phyloP scores from a whole-genome alignment of 192 early-diverging fungal species.

The Piromyces sp. region DNA sequence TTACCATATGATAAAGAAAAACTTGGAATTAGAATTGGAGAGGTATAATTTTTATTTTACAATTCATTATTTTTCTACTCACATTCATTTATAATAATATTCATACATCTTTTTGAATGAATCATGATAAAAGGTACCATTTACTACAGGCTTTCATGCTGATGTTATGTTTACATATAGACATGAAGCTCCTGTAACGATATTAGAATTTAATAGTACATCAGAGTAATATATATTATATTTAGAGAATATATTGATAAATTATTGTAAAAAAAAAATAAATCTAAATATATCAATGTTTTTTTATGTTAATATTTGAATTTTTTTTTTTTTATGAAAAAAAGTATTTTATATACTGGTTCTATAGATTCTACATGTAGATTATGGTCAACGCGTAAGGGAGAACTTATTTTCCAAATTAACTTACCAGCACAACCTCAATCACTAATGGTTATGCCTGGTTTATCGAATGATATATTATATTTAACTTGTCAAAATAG shows the following conservation, averaged over 20 bases:
- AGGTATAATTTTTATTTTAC: too few relatives aligned
- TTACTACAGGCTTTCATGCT: slow-evolving; percentile 29
- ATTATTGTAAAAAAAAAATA: too few relatives aligned
- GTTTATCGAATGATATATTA: slow-evolving; percentile 6
- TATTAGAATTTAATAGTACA: slow-evolving; percentile 16
- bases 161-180: slow-evolving; percentile 28
- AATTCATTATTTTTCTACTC: too few relatives aligned
- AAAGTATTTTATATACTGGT: slow-evolving; percentile 28
- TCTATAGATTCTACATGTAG: slow-evolving; percentile 34
- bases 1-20: slow-evolving; percentile 6
- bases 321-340: background rate
- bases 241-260: too few relatives aligned
- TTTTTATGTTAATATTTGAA: too few relatives aligned
- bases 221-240: slow-evolving; percentile 24
- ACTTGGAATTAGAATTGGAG: slow-evolving; percentile 7
- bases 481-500: slow-evolving; percentile 23
- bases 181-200: slow-evolving; percentile 34
- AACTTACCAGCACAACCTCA: slow-evolving; percentile 27
- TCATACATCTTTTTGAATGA: background rate
- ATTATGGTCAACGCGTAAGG: slow-evolving; percentile 31
- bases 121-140: slow-evolving; percentile 9
- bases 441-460: slow-evolving; percentile 10
- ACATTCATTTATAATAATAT: too few relatives aligned
- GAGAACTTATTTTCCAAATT: slow-evolving; percentile 42
- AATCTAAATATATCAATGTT: too few relatives aligned